A percentile compares a stretch with the other conserved stretches of the same genome.
Conservation (phyloP, 2,329 filamentous ascomycete species). For the Monascus ruber region DNA sequence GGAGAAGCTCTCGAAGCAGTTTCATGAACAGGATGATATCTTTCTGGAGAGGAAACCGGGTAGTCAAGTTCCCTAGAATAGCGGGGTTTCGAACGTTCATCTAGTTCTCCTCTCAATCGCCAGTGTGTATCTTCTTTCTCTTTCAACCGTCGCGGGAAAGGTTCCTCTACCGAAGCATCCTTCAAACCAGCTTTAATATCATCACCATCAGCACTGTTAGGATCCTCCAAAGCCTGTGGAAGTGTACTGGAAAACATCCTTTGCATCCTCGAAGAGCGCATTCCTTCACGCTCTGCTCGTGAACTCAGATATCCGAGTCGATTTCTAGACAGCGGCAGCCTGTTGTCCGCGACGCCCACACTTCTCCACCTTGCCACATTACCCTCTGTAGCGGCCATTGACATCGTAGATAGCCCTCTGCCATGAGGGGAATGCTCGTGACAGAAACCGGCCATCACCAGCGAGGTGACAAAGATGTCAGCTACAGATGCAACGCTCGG, state of each 20-base stretch:
- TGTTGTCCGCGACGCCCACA: constrained; percentile 6
- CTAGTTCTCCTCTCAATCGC: background rate
- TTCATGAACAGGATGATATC: background rate
- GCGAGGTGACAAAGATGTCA: constrained; percentile 42
- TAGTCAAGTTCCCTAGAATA: background rate
- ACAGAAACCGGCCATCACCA: constrained; percentile 43
- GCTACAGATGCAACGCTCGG: constrained; percentile 31
- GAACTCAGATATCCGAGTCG: constrained; percentile 11
- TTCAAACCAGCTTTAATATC: background rate
- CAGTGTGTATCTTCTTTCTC: background rate
- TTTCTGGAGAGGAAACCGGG: background rate
- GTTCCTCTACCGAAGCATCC: background rate
- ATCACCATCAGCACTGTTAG: constrained; percentile 7
- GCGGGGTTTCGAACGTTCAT: background rate
- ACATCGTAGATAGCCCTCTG: constrained; percentile 18
- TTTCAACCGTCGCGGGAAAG: background rate
- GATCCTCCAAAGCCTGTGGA: constrained; percentile 12
- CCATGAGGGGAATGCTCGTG: constrained; percentile 32
- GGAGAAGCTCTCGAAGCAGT: no score
- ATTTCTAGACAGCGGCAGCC: constrained; percentile 8
- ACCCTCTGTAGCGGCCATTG: constrained; percentile 8
- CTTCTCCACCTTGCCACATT: constrained; percentile 9
- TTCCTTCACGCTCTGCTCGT: constrained; percentile 4
- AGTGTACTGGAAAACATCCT: constrained; percentile 17
- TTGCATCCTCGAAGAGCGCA: constrained; percentile 11